Conservation (phyloP, 768 basidiomycete genomes). For the Hebeloma cylindrosporum region DNA sequence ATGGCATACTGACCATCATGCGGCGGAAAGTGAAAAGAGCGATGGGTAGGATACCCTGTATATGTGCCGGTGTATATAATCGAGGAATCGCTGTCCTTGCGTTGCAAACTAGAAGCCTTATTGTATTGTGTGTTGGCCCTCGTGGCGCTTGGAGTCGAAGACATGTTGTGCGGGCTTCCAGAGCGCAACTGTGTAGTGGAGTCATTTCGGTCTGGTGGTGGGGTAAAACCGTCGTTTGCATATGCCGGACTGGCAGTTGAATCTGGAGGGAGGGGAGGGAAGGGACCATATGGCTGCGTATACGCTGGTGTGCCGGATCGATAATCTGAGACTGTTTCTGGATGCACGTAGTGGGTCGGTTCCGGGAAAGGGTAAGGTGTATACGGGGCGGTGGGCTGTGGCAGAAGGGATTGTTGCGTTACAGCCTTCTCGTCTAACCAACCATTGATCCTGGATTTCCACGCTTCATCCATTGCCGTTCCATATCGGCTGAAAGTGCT, state of each 20-base stretch:
- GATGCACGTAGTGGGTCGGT: background rate
- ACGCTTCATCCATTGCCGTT: constrained; percentile 33
- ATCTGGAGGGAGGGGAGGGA: background rate
- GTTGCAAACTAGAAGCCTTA: background rate
- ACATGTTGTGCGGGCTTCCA: background rate
- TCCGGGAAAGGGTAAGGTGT: background rate
- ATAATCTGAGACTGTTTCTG: too few relatives aligned
- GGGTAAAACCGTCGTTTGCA: background rate
- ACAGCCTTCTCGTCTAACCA: constrained; percentile 12
- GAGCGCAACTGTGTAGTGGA: background rate
- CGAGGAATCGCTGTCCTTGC: background rate
- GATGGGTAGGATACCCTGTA: background rate
- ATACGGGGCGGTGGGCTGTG: background rate
- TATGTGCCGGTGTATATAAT: background rate
- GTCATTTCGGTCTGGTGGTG: constrained; percentile 7
- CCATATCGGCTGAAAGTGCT: constrained; percentile 57
- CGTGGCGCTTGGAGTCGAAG: background rate
- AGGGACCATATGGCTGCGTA: background rate
- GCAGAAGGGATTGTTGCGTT: background rate
- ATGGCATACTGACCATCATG: background rate
- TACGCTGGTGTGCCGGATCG: background rate
- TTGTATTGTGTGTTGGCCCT: constrained; percentile 2
- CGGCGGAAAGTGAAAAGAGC: background rate
- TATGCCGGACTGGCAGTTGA: constrained; percentile 1
- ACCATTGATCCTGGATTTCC: constrained; percentile 19